Conservation (phyloP, 2,329 filamentous ascomycete species). For the Fusarium sp. region DNA sequence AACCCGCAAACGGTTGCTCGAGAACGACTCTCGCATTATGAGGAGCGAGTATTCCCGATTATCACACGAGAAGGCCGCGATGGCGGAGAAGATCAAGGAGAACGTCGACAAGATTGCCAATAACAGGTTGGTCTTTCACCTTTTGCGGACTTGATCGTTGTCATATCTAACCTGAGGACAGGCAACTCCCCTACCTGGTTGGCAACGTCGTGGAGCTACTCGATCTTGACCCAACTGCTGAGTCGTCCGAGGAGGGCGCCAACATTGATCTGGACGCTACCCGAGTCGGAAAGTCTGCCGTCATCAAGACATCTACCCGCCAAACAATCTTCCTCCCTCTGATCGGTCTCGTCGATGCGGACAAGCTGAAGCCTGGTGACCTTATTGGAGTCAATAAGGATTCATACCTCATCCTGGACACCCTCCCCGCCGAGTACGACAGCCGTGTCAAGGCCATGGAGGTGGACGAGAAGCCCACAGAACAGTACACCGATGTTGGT, state of each 20-base stretch:
- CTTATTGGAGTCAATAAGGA: slow-evolving; percentile 99
- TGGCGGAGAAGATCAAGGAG: slow-evolving; percentile 99
- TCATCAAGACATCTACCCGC: slow-evolving; percentile 98
- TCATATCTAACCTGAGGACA: slow-evolving; percentile 49
- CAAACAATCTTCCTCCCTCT: slow-evolving; percentile 98
- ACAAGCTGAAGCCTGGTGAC: slow-evolving; percentile 93
- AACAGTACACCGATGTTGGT: slow-evolving; percentile 98
- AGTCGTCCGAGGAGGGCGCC: slow-evolving; percentile 95
- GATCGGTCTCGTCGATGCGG: slow-evolving; percentile 94
- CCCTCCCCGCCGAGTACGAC: slow-evolving; percentile 95
- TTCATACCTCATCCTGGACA: slow-evolving; percentile 96
- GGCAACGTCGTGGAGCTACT: slow-evolving; percentile 98
- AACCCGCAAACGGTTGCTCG: slow-evolving; percentile 86
- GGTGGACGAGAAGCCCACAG: slow-evolving; percentile 98
- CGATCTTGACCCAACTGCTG: slow-evolving; percentile 93
- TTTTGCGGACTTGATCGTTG: background rate
- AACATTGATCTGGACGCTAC: slow-evolving; percentile 99
- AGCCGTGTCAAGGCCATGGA: slow-evolving; percentile 99
- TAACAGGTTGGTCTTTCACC: slow-evolving; percentile 73
- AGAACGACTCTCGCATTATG: slow-evolving; percentile 99
- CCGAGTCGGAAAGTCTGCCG: slow-evolving; percentile 94
- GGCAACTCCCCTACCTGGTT: slow-evolving; percentile 96
- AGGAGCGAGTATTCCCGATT: slow-evolving; percentile 94
- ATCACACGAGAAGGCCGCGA: slow-evolving; percentile 92
- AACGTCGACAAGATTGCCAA: slow-evolving; percentile 99